phyloP scores from a whole-genome alignment of 2,329 filamentous ascomycete species.

The Neonectria sp. region DNA sequence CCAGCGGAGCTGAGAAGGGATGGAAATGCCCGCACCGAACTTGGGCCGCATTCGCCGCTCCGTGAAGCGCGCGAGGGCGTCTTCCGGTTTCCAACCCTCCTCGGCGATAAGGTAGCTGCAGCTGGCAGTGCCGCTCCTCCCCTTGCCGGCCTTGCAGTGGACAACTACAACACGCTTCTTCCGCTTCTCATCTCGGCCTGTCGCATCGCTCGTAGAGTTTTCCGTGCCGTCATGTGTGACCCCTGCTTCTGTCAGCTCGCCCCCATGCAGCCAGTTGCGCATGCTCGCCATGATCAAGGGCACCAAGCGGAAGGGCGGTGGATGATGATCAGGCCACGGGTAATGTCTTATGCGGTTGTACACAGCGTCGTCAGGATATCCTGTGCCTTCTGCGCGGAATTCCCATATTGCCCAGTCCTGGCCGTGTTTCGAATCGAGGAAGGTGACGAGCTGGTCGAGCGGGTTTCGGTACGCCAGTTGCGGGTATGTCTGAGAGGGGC shows the following conservation, averaged over 20 bases:
- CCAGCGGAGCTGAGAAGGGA: constrained; percentile 92
- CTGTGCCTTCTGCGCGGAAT: constrained; percentile 95
- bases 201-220: constrained; percentile 35
- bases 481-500: constrained; percentile 90
- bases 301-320: constrained; percentile 90
- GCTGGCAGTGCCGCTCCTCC: constrained; percentile 88
- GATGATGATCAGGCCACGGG: constrained; percentile 97
- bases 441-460: constrained; percentile 87
- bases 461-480: constrained; percentile 95
- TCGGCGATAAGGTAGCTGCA: constrained; percentile 94
- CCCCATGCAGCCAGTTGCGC: constrained; percentile 84
- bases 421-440: constrained; percentile 88
- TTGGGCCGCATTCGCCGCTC: constrained; percentile 89
- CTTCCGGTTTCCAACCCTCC: constrained; percentile 72
- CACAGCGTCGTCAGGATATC: constrained; percentile 92
- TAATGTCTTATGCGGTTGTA: constrained; percentile 90
- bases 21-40: constrained; percentile 92
- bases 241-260: constrained; percentile 54
- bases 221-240: constrained; percentile 26
- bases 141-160: constrained; percentile 98
- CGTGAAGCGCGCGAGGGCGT: constrained; percentile 75
- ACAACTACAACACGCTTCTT: constrained; percentile 83
- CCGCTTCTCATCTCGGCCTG: constrained; percentile 53
- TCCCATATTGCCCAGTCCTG: constrained; percentile 96
- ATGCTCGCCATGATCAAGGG: constrained; percentile 93